A percentile compares a stretch with the other conserved stretches of the same genome.
Conservation (phyloP, 1,284 basidiomycete species). For the Mycena citricolor region DNA sequence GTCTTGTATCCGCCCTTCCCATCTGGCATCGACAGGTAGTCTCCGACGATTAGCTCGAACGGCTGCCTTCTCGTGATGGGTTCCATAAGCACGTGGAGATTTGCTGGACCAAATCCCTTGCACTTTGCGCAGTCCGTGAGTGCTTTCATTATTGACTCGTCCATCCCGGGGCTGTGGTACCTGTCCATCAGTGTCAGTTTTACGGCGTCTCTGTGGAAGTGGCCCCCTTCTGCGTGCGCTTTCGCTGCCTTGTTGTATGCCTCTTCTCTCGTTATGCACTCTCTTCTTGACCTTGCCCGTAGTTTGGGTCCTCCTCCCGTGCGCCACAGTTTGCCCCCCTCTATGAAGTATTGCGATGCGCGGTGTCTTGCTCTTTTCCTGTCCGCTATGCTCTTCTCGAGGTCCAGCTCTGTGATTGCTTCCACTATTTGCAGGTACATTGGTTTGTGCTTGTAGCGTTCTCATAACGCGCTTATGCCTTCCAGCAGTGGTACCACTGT, state of each 20-base stretch:
- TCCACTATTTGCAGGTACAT: conserved; percentile 31
- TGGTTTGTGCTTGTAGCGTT: conserved; percentile 29
- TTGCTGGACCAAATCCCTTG: conserved; percentile 27
- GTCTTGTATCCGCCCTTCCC: conserved; percentile 33
- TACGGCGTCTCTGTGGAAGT: conserved; percentile 31
- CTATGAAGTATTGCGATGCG: conserved; percentile 31
- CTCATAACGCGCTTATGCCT: conserved; percentile 12
- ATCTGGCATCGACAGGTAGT: conserved; percentile 34
- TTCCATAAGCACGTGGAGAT: conserved; percentile 33
- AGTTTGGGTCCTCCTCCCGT: conserved; percentile 19
- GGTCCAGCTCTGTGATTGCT: conserved; percentile 27
- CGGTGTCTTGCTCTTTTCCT: conserved; percentile 28
- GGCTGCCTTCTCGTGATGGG: conserved; percentile 36
- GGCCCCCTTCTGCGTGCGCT: conserved; percentile 27
- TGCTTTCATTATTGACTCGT: conserved; percentile 29
- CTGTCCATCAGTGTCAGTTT: conserved; percentile 29
- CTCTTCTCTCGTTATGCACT: conserved; percentile 24
- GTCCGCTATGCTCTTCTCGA: conserved; percentile 6
- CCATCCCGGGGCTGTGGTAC: conserved; percentile 30
- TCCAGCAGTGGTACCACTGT: conserved; percentile 5
- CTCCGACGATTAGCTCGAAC: conserved; percentile 34
- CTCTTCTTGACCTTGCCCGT: conserved; percentile 20
- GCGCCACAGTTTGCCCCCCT: conserved; percentile 33
- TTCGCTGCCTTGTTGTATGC: conserved; percentile 20
- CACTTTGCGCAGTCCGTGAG: conserved; percentile 31